phyloP scores from a whole-genome alignment of 1,139 yeast species.

The Suhomyces yuchorum region DNA sequence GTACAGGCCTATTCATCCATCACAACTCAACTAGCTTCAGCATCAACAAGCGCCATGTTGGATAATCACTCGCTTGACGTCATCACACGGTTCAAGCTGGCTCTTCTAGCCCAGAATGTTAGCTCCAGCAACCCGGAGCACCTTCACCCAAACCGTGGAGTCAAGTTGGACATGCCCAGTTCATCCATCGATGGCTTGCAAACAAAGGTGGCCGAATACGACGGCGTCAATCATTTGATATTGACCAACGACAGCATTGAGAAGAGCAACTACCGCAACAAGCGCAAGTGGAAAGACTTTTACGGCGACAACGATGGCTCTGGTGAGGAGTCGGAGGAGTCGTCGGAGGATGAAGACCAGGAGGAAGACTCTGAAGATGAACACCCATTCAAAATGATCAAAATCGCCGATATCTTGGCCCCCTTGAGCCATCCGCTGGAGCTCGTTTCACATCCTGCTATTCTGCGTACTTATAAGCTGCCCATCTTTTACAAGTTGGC shows the following conservation, averaged over 20 bases:
- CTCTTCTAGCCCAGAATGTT: slow-evolving; percentile 28
- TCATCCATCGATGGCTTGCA: slow-evolving; percentile 27
- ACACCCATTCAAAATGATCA: slow-evolving; percentile 39
- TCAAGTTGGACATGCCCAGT: slow-evolving; percentile 28
- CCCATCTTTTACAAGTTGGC: slow-evolving; percentile 58
- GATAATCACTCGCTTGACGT: slow-evolving; percentile 45
- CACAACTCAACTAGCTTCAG: not conserved
- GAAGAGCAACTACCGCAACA: slow-evolving; percentile 28
- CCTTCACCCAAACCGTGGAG: slow-evolving; percentile 39
- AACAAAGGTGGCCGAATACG: slow-evolving; percentile 44
- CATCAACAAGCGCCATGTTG: slow-evolving; percentile 28
- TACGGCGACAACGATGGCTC: slow-evolving; percentile 20
- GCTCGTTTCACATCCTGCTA: slow-evolving; percentile 68
- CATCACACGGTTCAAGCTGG: slow-evolving; percentile 43
- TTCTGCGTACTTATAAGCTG: slow-evolving; percentile 64
- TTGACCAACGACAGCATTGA: slow-evolving; percentile 41
- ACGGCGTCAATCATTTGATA: slow-evolving; percentile 44
- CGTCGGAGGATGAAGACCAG: slow-evolving; percentile 27
- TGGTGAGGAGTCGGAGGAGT: slow-evolving; percentile 10
- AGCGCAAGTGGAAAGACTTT: slow-evolving; percentile 42
- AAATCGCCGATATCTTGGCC: slow-evolving; percentile 59
- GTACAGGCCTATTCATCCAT: not conserved
- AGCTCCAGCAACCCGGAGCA: slow-evolving; percentile 9
- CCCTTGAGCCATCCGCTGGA: slow-evolving; percentile 86
- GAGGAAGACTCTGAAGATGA: slow-evolving; percentile 33